These are phyloP conservation scores for Mycena alexandri DNA, from an alignment of 768 basidiomycete species.

Conservation along the genomic window DNA sequence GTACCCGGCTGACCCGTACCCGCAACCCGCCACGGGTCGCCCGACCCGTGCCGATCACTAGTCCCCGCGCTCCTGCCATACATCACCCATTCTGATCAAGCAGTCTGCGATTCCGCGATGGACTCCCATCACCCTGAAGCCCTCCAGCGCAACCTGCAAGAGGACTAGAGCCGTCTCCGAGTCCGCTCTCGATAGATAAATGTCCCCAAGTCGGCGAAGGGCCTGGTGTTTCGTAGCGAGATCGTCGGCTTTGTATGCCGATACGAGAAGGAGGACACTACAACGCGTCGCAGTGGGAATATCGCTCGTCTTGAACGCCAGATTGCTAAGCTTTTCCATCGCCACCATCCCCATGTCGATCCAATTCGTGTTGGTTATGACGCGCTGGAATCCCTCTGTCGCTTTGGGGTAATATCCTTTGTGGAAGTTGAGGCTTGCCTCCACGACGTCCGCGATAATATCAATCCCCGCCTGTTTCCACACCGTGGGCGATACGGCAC, in stretches of 20 bases:
- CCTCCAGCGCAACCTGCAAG: slow-evolving; percentile 8
- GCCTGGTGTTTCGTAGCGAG: slow-evolving; percentile 20
- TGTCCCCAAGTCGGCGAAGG: slow-evolving; percentile 20
- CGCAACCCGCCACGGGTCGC: too few species aligned
- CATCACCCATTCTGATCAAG: slow-evolving; percentile 13
- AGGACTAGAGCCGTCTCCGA: slow-evolving; percentile 6
- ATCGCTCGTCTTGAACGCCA: slow-evolving; percentile 8
- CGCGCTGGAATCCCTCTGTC: background rate
- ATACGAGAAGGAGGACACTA: slow-evolving; percentile 6
- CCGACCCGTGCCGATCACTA: too few species aligned
- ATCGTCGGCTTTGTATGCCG: slow-evolving; percentile 2
- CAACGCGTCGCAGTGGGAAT: background rate
- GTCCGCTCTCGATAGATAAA: background rate
- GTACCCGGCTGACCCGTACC: too few species aligned
- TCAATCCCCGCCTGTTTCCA: slow-evolving; percentile 11
- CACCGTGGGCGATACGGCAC: background rate
- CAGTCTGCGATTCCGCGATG: slow-evolving; percentile 11
- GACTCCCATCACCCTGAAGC: slow-evolving; percentile 13
- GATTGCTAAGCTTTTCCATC: slow-evolving; percentile 18
- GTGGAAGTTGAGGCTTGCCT: slow-evolving; percentile 5
- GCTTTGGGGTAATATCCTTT: background rate
- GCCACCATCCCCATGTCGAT: slow-evolving; percentile 19
- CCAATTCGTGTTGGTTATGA: slow-evolving; percentile 2
- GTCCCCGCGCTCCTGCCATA: background rate
- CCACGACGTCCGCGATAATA: background rate